These are phyloP conservation scores for Carex cristatella DNA, from an alignment of 176 grass and related monocot genomes.

Conservation along the genomic window DNA sequence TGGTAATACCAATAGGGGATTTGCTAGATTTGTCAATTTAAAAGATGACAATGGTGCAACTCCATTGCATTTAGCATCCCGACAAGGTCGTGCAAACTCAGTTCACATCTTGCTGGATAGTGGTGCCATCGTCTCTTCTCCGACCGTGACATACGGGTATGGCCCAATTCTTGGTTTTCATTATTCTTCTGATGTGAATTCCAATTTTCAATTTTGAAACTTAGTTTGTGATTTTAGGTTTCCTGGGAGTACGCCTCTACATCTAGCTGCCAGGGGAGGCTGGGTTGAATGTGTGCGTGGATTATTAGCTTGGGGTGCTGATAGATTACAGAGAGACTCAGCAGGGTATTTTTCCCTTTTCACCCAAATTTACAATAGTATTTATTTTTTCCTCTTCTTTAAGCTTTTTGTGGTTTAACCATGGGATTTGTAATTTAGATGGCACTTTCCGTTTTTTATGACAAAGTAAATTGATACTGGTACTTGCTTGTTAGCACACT, in stretches of 20 bases:
- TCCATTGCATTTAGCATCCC: slow-evolving; percentile 48
- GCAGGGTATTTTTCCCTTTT: slow-evolving; percentile 26
- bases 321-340: slow-evolving; percentile 40
- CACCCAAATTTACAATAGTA: neutral
- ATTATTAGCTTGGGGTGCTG: slow-evolving; percentile 59
- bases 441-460: neutral
- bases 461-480: neutral
- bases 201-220: neutral
- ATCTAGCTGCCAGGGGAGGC: slow-evolving; percentile 51
- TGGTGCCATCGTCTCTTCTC: slow-evolving; percentile 44
- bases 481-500: neutral
- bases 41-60: slow-evolving; percentile 73
- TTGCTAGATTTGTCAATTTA: slow-evolving; percentile 75
- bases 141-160: slow-evolving; percentile 35
- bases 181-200: neutral
- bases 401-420: neutral
- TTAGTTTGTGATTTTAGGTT: slow-evolving; percentile 20
- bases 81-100: slow-evolving; percentile 31
- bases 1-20: slow-evolving; percentile 53
- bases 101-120: slow-evolving; percentile 49
- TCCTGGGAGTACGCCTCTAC: slow-evolving; percentile 45
- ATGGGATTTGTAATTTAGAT: neutral
- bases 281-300: slow-evolving; percentile 39
- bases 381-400: neutral
- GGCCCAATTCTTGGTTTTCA: neutral